Base-by-base conservation (phyloP, 208 protist genomes). In the Trypanosomatidae sp. region DNA sequence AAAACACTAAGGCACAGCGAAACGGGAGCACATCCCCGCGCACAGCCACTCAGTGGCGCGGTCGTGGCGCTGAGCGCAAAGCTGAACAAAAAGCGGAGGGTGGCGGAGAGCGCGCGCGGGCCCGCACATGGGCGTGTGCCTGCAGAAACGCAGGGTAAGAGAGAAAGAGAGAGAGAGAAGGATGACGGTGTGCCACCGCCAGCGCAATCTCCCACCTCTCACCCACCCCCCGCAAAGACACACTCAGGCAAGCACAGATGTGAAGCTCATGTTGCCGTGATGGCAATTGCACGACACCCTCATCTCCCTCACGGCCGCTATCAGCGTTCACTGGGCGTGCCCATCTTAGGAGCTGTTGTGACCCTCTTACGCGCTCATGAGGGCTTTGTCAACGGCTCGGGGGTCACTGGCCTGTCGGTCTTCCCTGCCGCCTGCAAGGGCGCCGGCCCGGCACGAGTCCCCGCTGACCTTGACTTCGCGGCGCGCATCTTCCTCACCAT, bases 401-500 rank as follows among this genome's bases (percentile, higher is more conserved):
- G 28, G 33, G 66, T 19, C 13, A 8, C 43, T 15, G 41, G 41
- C 6, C 15, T 46, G 22, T 10, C 41, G 3, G 44, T 22, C 44
- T 68, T 68, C 36, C n/a, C n/a, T 60, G 19, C 25, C 33, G 43
- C 58, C 10, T 43, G 43, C 13, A n/a, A 33, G 22, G 64, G 9
- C 13, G 55, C 22, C 46, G 41, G 19, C 28, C 19, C 41, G 15
- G 62, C 64, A 17, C 46, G 46, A 49, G 46, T 49, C 13, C 66
- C 36, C 66, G 41, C 33, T 69, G 19, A 43, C 49, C 9, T 0
- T 25, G 7, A 33, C 69, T 72, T 77, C 46, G 19, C 36, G 3
- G 66, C 60, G 12, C 53, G 56, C 66, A 74, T 73, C 7, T 58
- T 73, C 55, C 62, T 70, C 28, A 71, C 73, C 66, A 85, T 49